Evolutionary conservation across 768 basidiomycete species (phyloP).

Genomic region (Hericium rajendrae): DNA sequence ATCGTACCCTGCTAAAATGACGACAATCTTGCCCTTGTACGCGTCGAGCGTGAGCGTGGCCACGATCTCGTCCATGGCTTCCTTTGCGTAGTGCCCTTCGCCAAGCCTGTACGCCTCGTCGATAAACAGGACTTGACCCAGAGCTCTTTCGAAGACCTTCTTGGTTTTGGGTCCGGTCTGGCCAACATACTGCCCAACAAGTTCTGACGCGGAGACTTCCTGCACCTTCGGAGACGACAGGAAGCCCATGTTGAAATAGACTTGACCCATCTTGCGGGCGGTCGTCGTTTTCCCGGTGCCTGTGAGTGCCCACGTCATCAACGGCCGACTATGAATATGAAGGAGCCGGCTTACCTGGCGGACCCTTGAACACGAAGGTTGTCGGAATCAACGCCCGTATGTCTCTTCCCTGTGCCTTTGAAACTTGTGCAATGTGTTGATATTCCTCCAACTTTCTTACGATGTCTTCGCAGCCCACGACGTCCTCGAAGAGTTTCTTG

Average conservation of each 20-base stretch:
- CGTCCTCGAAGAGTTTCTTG: conserved; percentile 46
- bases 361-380: conserved; percentile 65
- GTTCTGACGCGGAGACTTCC: conserved; percentile 62
- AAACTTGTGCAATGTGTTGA: conserved; percentile 37
- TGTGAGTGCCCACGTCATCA: conserved; percentile 13
- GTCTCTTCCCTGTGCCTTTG: conserved; percentile 28
- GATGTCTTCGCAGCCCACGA: conserved; percentile 50
- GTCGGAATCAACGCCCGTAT: conserved; percentile 43
- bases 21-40: conserved; percentile 49
- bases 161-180: conserved; percentile 63
- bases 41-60: conserved; percentile 47
- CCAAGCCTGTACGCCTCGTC: conserved; percentile 63
- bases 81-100: conserved; percentile 55
- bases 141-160: conserved; percentile 50
- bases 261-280: conserved; percentile 51
- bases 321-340: background rate
- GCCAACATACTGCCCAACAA: conserved; percentile 61
- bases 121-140: conserved; percentile 60
- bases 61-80: conserved; percentile 66
- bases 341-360: conserved; percentile 39
- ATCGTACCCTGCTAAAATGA: conserved; percentile 66
- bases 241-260: conserved; percentile 57
- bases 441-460: conserved; percentile 39
- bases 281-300: conserved; percentile 59
- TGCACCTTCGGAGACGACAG: conserved; percentile 40